Conservation (phyloP, 2,329 filamentous ascomycete species). For the Knufia fluminis region DNA sequence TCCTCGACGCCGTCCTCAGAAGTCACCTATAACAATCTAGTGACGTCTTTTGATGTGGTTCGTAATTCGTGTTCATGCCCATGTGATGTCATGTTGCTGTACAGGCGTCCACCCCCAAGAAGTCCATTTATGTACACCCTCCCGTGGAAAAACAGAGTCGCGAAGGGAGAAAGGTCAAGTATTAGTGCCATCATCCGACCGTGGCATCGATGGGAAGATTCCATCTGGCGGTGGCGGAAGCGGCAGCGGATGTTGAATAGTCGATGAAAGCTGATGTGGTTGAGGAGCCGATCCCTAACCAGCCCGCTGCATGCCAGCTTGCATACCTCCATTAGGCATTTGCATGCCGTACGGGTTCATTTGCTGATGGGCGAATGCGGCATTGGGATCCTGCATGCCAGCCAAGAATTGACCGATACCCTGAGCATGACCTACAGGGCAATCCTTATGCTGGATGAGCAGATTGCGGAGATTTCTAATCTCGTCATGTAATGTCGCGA, state of each 20-base stretch:
- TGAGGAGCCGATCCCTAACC: not conserved
- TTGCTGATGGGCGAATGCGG: constrained; percentile 26
- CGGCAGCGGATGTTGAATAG: not conserved
- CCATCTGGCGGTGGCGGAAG: not conserved
- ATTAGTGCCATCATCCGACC: not conserved
- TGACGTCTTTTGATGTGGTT: not conserved
- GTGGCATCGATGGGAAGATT: not conserved
- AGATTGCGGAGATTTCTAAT: constrained; percentile 91
- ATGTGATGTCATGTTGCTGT: constrained; percentile 2
- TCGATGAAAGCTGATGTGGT: not conserved
- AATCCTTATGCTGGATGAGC: constrained; percentile 89
- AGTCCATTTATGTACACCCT: constrained; percentile 1
- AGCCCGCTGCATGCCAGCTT: constrained; percentile 22
- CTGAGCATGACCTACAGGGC: constrained; percentile 82
- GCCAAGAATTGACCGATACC: constrained; percentile 42
- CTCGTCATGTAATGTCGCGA: constrained; percentile 78
- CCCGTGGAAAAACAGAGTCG: not conserved
- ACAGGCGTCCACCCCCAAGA: not conserved
- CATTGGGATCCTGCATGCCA: constrained; percentile 28
- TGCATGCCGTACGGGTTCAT: constrained; percentile 36
- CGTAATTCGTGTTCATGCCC: constrained; percentile 5
- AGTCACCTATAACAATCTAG: not conserved
- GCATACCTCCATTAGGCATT: constrained; percentile 29
- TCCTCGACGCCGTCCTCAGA: not conserved
- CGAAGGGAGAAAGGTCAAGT: not conserved